Base-by-base conservation (phyloP, 768 basidiomycete genomes). In the Cyathus striatus region DNA sequence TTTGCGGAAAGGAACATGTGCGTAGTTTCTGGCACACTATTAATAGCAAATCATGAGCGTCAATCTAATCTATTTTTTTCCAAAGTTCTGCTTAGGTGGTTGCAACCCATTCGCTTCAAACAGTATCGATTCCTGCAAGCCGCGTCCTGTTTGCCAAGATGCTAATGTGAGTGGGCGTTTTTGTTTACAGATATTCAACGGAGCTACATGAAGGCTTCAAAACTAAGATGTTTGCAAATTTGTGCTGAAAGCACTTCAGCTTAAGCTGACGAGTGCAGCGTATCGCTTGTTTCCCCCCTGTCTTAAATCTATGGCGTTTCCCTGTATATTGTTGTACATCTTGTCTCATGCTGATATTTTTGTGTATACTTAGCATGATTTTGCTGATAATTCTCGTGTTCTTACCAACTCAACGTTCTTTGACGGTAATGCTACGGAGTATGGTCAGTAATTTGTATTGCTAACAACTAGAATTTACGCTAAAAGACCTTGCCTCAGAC, bases 31-130 rank as follows among this genome's bases (percentile, higher is more conserved):
- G n/a, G n/a, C n/a, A n/a, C n/a, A n/a, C n/a, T n/a, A n/a, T n/a
- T n/a, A n/a, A n/a, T n/a, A n/a, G n/a, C n/a, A n/a, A n/a, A n/a
- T n/a, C n/a, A n/a, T n/a, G n/a, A n/a, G n/a, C n/a, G n/a, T n/a
- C n/a, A 30, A 16, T 10, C 27, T 30, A 30, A 30, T 30, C 27
- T 30, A 10, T 30, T 10, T 16, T 30, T 16, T 30, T 10, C 27
- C 16, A 30, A 16, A 88, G 81, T 91, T 81, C 59, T 91, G 90
- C 57, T 67, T 90, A 24, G 87, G 86, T 37, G 90, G 90, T n/a
- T 93, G 90, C 66, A 79, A 92, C 54, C 88, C 90, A 16, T 69
- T 89, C 23, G 63, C 69, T 33, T 92, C 90, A 5, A 53, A 80
- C 53, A 58, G 73, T 3, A 61, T 84, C 27, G 63, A 64, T 45